A percentile compares a stretch with the other conserved stretches of the same genome.
These are phyloP conservation scores for Cercospora zeae-maydis DNA, from an alignment of 2,329 filamentous ascomycete species.

Conservation along the genomic window DNA sequence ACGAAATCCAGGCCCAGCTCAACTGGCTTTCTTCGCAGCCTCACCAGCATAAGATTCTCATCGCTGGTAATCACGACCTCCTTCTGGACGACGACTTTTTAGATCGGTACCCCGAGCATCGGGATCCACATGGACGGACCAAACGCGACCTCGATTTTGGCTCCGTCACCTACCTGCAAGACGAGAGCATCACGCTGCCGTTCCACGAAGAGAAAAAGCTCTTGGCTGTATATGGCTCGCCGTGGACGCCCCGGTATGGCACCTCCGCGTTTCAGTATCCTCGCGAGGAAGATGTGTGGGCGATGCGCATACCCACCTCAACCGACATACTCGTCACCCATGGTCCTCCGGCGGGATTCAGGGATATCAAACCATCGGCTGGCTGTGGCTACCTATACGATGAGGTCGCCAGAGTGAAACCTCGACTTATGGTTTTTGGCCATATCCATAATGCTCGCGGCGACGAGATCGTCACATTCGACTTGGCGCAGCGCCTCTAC, in stretches of 20 bases:
- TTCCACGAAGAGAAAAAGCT: slow-evolving; percentile 52
- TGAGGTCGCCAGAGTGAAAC: slow-evolving; percentile 34
- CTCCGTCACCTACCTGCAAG: slow-evolving; percentile 37
- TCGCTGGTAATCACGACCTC: slow-evolving; percentile 28
- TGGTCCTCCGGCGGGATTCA: slow-evolving; percentile 38
- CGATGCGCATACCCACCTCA: slow-evolving; percentile 18
- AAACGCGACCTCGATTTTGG: slow-evolving; percentile 33
- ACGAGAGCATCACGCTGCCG: slow-evolving; percentile 36
- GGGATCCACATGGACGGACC: slow-evolving; percentile 19
- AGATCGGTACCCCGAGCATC: background rate
- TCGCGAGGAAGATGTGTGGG: slow-evolving; percentile 27
- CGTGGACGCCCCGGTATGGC: slow-evolving; percentile 64
- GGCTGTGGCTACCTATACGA: slow-evolving; percentile 30
- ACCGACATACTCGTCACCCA: slow-evolving; percentile 44
- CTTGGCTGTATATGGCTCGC: slow-evolving; percentile 71
- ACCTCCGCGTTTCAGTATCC: slow-evolving; percentile 45
- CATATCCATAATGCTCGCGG: slow-evolving; percentile 41
- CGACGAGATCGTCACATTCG: slow-evolving; percentile 12
- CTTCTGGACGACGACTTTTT: slow-evolving; percentile 17
- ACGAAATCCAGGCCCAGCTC: slow-evolving; percentile 23
- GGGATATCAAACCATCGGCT: slow-evolving; percentile 34
- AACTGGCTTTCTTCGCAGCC: slow-evolving; percentile 24
- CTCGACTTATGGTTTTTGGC: slow-evolving; percentile 40
- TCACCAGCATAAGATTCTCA: slow-evolving; percentile 25
- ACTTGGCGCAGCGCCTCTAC: background rate